These are phyloP conservation scores for Imleria badia DNA, from an alignment of 768 basidiomycete species.

Conservation along the genomic window DNA sequence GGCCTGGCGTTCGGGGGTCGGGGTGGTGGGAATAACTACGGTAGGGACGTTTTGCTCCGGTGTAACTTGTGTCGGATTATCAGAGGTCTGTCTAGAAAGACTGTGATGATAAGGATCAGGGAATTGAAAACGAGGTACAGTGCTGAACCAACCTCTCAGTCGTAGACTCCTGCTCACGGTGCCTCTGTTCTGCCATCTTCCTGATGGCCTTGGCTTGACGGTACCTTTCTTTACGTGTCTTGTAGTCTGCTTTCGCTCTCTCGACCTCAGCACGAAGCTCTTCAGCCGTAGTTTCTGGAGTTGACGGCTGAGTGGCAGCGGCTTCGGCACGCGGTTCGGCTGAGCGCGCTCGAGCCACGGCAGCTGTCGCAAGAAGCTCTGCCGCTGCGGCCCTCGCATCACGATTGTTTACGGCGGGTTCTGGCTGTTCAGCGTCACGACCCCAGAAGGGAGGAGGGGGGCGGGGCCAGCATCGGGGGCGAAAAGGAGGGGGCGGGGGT, in stretches of 20 bases:
- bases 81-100: constrained; percentile 27
- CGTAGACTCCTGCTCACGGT: constrained; percentile 16
- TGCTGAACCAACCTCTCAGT: constrained; percentile 27
- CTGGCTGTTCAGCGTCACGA: constrained; percentile 2
- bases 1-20: constrained; percentile 14
- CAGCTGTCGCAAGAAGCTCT: constrained; percentile 18
- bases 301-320: not conserved
- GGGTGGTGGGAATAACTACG: not conserved
- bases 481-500: not conserved
- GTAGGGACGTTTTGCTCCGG: constrained; percentile 1
- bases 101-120: constrained; percentile 14
- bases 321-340: constrained; percentile 1
- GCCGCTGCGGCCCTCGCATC: constrained; percentile 11
- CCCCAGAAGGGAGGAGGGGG: constrained; percentile 23
- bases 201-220: constrained; percentile 55
- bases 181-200: constrained; percentile 37
- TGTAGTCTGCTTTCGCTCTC: constrained; percentile 65
- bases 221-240: constrained; percentile 68
- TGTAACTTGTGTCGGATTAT: constrained; percentile 14
- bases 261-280: constrained; percentile 48
- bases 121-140: not conserved
- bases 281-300: constrained; percentile 14
- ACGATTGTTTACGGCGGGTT: not conserved
- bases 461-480: constrained; percentile 24
- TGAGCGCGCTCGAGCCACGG: constrained; percentile 14